Conservation (phyloP, 2,329 filamentous ascomycete species). For the Aspergillus jensenii region DNA sequence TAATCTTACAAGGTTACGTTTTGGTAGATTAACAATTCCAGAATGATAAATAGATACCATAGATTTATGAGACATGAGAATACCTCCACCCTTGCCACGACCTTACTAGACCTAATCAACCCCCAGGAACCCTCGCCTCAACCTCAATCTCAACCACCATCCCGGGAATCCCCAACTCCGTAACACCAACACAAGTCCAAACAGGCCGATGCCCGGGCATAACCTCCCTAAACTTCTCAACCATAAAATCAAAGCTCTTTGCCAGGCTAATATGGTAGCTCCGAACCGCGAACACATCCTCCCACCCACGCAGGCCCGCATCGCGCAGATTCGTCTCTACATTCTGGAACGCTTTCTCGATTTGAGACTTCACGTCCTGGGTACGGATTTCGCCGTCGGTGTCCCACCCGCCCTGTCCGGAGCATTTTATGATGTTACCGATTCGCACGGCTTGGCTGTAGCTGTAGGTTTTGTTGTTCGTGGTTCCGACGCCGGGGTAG, state of each 20-base stretch:
- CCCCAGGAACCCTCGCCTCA: conserved; percentile 8
- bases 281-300: conserved; percentile 22
- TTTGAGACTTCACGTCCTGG: conserved; percentile 11
- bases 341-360: conserved; percentile 20
- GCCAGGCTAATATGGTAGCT: conserved; percentile 21
- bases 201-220: conserved; percentile 20
- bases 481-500: too few species aligned
- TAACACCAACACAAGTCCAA: conserved; percentile 20
- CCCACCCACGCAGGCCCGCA: conserved; percentile 15
- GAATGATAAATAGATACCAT: too few species aligned
- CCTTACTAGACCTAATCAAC: neutral
- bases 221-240: conserved; percentile 16
- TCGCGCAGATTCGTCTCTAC: conserved; percentile 19
- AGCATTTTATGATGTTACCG: too few species aligned
- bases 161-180: conserved; percentile 14
- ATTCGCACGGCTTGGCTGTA: too few species aligned
- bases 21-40: too few species aligned
- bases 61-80: too few species aligned
- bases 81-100: too few species aligned
- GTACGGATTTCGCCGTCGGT: too few species aligned
- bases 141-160: conserved; percentile 24
- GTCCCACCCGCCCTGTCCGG: too few species aligned
- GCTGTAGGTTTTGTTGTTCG: too few species aligned
- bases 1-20: too few species aligned
- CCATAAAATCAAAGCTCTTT: conserved; percentile 16